These are phyloP conservation scores for Neurospora sp. DNA, from an alignment of 495 filamentous ascomycete species.

Conservation along the genomic window DNA sequence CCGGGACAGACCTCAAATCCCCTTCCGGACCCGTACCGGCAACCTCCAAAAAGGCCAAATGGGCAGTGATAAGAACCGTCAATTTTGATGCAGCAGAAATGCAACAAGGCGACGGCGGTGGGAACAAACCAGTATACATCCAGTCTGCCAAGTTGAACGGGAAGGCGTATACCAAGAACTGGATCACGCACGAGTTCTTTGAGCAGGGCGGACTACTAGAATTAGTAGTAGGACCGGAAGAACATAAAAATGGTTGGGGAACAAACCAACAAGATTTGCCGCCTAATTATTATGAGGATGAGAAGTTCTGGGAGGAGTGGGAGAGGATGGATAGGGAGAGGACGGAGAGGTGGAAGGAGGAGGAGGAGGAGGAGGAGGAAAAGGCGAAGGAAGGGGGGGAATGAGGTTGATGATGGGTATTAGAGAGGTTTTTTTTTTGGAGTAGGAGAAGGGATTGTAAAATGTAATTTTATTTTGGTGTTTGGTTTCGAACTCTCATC, in stretches of 20 bases:
- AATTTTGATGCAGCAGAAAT: slow-evolving; percentile 47
- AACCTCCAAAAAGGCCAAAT: slow-evolving; percentile 13
- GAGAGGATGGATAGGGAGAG: background rate
- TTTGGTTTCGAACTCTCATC: background rate
- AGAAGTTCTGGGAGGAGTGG: background rate
- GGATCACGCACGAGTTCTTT: slow-evolving; percentile 69
- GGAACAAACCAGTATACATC: slow-evolving; percentile 40
- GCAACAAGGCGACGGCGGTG: slow-evolving; percentile 5
- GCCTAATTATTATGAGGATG: slow-evolving; percentile 35
- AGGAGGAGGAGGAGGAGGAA: background rate
- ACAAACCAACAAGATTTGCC: slow-evolving; percentile 53
- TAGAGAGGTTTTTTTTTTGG: background rate
- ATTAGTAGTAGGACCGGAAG: slow-evolving; percentile 48
- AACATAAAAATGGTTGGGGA: slow-evolving; percentile 54
- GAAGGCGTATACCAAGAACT: slow-evolving; percentile 50
- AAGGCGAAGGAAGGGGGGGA: background rate
- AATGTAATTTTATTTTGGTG: background rate
- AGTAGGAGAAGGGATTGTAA: background rate
- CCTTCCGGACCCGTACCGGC: background rate
- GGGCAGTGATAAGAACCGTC: slow-evolving; percentile 43
- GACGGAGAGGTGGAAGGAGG: background rate
- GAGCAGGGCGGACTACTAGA: slow-evolving; percentile 54
- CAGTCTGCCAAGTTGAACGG: slow-evolving; percentile 58
- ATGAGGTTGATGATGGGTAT: background rate
- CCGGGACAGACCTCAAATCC: slow-evolving; percentile 26